A percentile compares a stretch with the other conserved stretches of the same genome.
phyloP scores from a whole-genome alignment of 495 filamentous ascomycete genomes.

The Massariosphaeria phaeospora region DNA sequence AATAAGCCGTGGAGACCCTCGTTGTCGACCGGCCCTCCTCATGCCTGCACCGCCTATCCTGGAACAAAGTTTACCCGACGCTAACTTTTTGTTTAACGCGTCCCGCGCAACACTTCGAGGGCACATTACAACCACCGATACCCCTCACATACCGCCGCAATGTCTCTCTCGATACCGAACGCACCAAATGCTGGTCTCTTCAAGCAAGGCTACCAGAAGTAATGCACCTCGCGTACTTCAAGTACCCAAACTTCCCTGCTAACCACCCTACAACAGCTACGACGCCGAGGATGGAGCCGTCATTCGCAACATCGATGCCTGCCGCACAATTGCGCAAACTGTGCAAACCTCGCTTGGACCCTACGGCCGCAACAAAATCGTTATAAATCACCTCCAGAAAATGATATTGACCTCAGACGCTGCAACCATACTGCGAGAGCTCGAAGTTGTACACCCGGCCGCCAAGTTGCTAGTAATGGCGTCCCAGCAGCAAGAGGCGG shows the following conservation, averaged over 20 bases:
- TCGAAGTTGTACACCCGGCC: conserved; percentile 97
- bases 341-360: conserved; percentile 96
- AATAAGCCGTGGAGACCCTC: too few species aligned
- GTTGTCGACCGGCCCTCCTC: too few species aligned
- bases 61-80: too few species aligned
- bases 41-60: too few species aligned
- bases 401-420: conserved; percentile 99
- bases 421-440: conserved; percentile 91
- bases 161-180: conserved; percentile 92
- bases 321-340: conserved; percentile 88
- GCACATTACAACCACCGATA: conserved; percentile 14
- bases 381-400: conserved; percentile 99
- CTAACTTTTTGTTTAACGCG: too few species aligned
- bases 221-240: conserved; percentile 36
- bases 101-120: conserved; percentile 6
- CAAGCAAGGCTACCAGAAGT: conserved; percentile 97
- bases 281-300: conserved; percentile 98
- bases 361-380: conserved; percentile 98
- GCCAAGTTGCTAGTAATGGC: conserved; percentile 99
- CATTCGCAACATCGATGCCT: conserved; percentile 97
- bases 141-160: conserved; percentile 43
- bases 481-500: conserved; percentile 94
- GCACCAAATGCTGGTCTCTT: conserved; percentile 92
- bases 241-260: conserved; percentile 22
- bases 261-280: conserved; percentile 58